Base-by-base conservation (phyloP, 2,329 filamentous ascomycete species). In the Fusarium incarnatum region DNA sequence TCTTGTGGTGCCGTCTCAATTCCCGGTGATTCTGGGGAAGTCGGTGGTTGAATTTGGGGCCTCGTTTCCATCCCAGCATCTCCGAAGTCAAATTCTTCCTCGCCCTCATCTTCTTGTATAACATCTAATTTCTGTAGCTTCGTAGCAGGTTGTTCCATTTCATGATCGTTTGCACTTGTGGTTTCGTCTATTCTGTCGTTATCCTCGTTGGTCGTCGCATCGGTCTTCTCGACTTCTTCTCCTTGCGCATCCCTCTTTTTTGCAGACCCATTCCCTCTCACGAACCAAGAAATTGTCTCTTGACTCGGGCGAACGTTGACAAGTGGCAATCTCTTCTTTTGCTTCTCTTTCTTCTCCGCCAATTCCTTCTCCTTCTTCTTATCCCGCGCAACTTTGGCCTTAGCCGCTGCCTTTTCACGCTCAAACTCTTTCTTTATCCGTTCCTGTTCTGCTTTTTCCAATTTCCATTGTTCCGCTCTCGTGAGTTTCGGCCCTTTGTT, bases 271-370 rank as follows among this genome's bases (percentile, higher is more conserved):
- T 79, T 77, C 0, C 80, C 78, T 37, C 80, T 78, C 10, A 87
- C 77, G 60, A 90, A 90, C 37, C 82, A 75, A 20, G 86, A 81
- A 66, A 90, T 87, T 0, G 84, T 87, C 44, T 84, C 84, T 74
- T 90, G 88, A 34, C 87, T 89, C 1, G 87, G 84, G 37, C 83
- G 81, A 7, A 87, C 85, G 15, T 81, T 81, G n/a, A 86, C 81
- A 7, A 88, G 77, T 16, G 88, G 88, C 61, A 87, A 60, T 1
- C 87, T 85, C 56, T 81, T 83, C 66, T 80, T 84, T 72, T 79
- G 85, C 78, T 83, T 87, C 54, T 80, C 83, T n/a, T 85, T 83
- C 46, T 78, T 80, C 61, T 85, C 83, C 10, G 81, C 82, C 27
- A 81, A 76, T 50, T 87, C 86, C 72, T 85, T 88, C 18, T 83